Evolutionary conservation across 441 rosid genomes (phyloP), one percentile per base, ranked within the genome.

Genomic region (Bocquillonia castaneifolia): DNA sequence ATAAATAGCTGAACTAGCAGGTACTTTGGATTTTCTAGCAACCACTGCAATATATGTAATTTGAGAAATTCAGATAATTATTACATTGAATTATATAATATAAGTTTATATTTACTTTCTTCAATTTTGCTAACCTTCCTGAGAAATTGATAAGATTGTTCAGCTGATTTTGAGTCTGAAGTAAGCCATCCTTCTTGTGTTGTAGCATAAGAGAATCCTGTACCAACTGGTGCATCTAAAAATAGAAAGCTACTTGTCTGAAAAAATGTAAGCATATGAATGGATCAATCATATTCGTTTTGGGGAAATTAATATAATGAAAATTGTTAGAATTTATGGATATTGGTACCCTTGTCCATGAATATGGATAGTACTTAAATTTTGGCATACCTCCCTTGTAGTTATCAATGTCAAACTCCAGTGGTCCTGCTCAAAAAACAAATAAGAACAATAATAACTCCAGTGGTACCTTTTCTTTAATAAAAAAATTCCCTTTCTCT

Each of bases 201-300:
- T 20, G 59, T 75, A 47, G 84, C 68, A 55, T 82, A 82, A 4
- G 86, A 80, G 55, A 82, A 80, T 59, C 84, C 76, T 9, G 80
- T 65, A 14, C 83, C 78, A 17, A 68, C 76, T 0, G 82, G 82
- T 42, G 80, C 64, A 72, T 77, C 83, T 17, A 77, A 34, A 54
- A 69, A 79, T 51, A 82, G 37, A 18, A 82, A 67, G 74, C 66
- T 82, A 51, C 59, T 69, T 42, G 42, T 22, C 74, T 70, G 72
- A 22, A 59, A 15, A 59, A 59, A 32, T 37, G 7, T 61, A 9
- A 61, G 34, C 29, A n/a, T 8, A 44, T 44, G 13, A 1, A 40
- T 40, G 32, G 36, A 60, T 40, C 20, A 40, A 26, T 26, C 48
- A 34, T 29, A 67, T 64, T 57, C 50, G 18, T 14, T 61, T 8